Conservation (phyloP, 306 rosid species). For the Castanospermum australe region DNA sequence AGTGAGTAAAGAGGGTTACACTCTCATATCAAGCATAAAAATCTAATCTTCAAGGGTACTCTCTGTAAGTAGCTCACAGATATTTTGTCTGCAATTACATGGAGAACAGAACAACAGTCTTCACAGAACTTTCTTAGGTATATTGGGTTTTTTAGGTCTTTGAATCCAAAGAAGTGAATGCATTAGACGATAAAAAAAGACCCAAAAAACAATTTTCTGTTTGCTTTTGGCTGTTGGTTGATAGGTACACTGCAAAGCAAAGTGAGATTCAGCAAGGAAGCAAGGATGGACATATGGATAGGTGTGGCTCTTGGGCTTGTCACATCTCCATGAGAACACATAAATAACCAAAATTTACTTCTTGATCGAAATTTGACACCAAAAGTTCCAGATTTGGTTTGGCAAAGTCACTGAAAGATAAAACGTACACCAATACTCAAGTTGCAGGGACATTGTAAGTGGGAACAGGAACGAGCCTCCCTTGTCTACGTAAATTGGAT, state of each 20-base stretch:
- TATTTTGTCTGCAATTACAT: conserved; percentile 64
- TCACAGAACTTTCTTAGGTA: conserved; percentile 51
- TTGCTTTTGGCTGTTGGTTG: neutral
- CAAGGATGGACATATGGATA: conserved; percentile 40
- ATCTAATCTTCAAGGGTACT: conserved; percentile 62
- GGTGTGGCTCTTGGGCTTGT: conserved; percentile 68
- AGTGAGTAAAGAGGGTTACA: conserved; percentile 59
- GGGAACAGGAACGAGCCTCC: neutral
- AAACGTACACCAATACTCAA: conserved; percentile 55
- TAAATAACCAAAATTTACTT: conserved; percentile 66
- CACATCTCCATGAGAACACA: conserved; percentile 68
- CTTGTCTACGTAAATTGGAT: neutral
- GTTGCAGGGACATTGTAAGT: conserved; percentile 84
- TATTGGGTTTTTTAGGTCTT: neutral
- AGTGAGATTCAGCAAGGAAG: conserved; percentile 47
- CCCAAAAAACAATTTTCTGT: neutral
- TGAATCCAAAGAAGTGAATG: neutral
- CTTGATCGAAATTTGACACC: conserved; percentile 54
- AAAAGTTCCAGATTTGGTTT: conserved; percentile 66
- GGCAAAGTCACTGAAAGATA: conserved; percentile 48
- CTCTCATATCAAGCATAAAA: conserved; percentile 54
- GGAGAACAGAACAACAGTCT: conserved; percentile 59
- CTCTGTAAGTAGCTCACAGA: conserved; percentile 56
- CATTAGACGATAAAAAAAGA: neutral
- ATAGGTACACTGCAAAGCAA: conserved; percentile 53